These are phyloP conservation scores for Licmophora abbreviata DNA, from an alignment of 108 stramenopile genomes.

Conservation along the genomic window DNA sequence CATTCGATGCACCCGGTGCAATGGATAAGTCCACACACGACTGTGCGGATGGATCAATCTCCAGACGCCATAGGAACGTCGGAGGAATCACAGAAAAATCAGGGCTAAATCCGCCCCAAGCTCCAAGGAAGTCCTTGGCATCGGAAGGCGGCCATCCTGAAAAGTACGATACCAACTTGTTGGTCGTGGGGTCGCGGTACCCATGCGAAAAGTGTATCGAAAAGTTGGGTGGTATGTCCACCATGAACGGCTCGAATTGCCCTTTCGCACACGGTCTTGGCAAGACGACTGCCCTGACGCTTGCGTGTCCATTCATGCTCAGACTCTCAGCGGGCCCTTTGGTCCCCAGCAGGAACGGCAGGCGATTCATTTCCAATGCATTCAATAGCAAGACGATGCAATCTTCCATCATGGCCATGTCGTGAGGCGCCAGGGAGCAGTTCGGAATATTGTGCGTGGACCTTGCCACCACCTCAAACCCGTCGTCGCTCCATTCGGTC, in stretches of 20 bases:
- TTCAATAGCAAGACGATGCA: constrained; percentile 40
- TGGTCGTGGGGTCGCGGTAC: constrained; percentile 47
- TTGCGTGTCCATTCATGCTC: constrained; percentile 41
- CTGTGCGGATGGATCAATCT: constrained; percentile 31
- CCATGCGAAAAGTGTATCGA: constrained; percentile 56
- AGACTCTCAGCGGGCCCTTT: constrained; percentile 44
- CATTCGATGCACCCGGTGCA: constrained; percentile 36
- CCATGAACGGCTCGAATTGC: constrained; percentile 36
- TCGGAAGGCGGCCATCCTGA: constrained; percentile 60
- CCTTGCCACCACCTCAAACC: constrained; percentile 26
- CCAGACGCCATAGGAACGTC: constrained; percentile 43
- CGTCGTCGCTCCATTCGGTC: constrained; percentile 36
- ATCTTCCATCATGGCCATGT: constrained; percentile 51
- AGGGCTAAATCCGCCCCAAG: constrained; percentile 63
- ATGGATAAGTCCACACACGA: constrained; percentile 24
- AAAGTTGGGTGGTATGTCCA: constrained; percentile 48
- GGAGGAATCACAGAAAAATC: constrained; percentile 31
- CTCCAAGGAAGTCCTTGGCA: constrained; percentile 50
- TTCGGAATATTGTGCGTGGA: constrained; percentile 15
- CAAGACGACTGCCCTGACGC: constrained; percentile 27
- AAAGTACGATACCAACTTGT: constrained; percentile 41
- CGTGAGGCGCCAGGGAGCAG: constrained; percentile 41
- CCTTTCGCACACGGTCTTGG: constrained; percentile 31
- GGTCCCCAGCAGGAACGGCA: constrained; percentile 26
- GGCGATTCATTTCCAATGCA: constrained; percentile 32